phyloP scores from a whole-genome alignment of 768 basidiomycete genomes.

The Boletus patriciae region DNA sequence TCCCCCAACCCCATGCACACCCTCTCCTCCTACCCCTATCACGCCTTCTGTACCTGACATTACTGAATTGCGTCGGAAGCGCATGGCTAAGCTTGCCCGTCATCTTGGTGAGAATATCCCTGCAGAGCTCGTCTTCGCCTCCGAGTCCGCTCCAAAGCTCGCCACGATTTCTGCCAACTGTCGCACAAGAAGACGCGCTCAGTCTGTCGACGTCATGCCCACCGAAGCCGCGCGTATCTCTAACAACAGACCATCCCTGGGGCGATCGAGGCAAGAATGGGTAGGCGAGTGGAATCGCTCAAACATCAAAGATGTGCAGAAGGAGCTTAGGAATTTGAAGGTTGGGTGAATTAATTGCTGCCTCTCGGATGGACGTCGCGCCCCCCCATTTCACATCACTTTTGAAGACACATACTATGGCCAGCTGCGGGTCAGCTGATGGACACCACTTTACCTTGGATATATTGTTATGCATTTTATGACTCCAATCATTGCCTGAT shows the following conservation, averaged over 20 bases:
- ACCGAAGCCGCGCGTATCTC: not conserved
- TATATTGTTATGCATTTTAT: slow-evolving; percentile 1
- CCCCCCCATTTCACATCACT: not conserved
- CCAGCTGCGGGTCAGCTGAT: slow-evolving; percentile 21
- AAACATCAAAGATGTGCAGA: slow-evolving; percentile 41
- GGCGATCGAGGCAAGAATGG: slow-evolving; percentile 26
- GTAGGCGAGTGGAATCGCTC: slow-evolving; percentile 43
- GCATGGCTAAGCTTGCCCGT: slow-evolving; percentile 57
- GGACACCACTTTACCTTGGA: not conserved
- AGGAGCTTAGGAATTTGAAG: slow-evolving; percentile 34
- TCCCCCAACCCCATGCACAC: slow-evolving; percentile 13
- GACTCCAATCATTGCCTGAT: slow-evolving; percentile 1
- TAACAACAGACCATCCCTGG: not conserved
- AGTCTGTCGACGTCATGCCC: slow-evolving; percentile 13
- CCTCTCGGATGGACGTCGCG: not conserved
- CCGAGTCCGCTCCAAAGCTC: slow-evolving; percentile 4
- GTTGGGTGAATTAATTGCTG: slow-evolving; percentile 5
- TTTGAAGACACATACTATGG: not conserved
- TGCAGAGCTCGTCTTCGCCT: slow-evolving; percentile 48
- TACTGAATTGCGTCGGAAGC: slow-evolving; percentile 42
- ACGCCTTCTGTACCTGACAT: slow-evolving; percentile 26
- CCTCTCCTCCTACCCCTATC: slow-evolving; percentile 19
- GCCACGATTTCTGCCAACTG: not conserved
- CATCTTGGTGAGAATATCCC: slow-evolving; percentile 62
- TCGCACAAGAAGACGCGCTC: slow-evolving; percentile 10